Evolutionary conservation across 176 grass and related monocot genomes (phyloP).

Genomic region (Secale cereale): DNA sequence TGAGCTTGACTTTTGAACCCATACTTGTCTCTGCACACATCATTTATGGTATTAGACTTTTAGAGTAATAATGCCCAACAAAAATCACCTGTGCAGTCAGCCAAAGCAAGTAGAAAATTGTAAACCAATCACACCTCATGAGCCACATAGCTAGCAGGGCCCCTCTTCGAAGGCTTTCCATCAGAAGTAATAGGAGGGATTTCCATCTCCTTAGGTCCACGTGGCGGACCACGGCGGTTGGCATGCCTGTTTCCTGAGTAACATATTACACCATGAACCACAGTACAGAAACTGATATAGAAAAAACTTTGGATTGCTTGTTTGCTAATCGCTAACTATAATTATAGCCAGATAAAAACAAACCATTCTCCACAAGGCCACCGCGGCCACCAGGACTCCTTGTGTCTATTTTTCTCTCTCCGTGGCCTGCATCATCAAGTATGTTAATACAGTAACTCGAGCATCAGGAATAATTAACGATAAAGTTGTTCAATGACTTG

Average conservation of each 20-base stretch:
- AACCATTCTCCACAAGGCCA: constrained; percentile 77
- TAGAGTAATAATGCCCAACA: background rate
- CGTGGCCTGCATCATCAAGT: constrained; percentile 37
- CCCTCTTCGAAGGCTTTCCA: constrained; percentile 78
- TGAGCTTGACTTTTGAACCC: constrained; percentile 98
- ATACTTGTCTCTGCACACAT: constrained; percentile 83
- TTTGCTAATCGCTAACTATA: constrained; percentile 2
- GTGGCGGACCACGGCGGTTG: constrained; percentile 61
- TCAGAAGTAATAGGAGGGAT: constrained; percentile 53
- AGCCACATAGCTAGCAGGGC: constrained; percentile 57
- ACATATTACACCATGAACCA: constrained; percentile 9
- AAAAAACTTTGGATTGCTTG: background rate
- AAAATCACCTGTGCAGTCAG: constrained; percentile 12
- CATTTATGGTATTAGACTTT: constrained; percentile 14
- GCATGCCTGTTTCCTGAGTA: constrained; percentile 70
- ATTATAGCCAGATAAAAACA: constrained; percentile 6
- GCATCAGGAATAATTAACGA: background rate
- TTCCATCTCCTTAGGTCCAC: constrained; percentile 74
- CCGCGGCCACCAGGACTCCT: constrained; percentile 59
- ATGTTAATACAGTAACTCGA: constrained; percentile 12
- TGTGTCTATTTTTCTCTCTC: constrained; percentile 71
- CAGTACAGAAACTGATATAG: background rate
- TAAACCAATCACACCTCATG: constrained; percentile 68
- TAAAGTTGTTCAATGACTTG: background rate
- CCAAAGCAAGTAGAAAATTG: constrained; percentile 22